phyloP scores from a whole-genome alignment of 495 filamentous ascomycete genomes.

The Talaromyces borbonicus region DNA sequence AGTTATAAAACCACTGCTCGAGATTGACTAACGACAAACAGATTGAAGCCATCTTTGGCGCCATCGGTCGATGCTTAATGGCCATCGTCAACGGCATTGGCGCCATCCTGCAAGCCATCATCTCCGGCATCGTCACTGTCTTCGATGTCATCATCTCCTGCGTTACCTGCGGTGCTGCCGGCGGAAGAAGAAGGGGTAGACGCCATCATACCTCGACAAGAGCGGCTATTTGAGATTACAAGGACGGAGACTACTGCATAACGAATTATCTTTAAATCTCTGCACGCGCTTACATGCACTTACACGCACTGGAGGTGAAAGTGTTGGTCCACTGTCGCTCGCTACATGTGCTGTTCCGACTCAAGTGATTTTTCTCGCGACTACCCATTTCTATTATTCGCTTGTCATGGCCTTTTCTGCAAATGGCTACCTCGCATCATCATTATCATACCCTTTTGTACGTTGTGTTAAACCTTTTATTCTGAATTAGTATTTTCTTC shows the following conservation, averaged over 20 bases:
- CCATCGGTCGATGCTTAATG: conserved; percentile 79
- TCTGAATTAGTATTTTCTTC: background rate
- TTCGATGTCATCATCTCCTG: conserved; percentile 79
- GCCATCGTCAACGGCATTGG: conserved; percentile 76
- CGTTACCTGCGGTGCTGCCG: conserved; percentile 66
- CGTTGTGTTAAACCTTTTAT: background rate
- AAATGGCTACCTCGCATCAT: background rate
- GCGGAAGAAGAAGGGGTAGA: conserved; percentile 21
- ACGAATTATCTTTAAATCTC: background rate
- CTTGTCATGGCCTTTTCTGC: too few relatives aligned
- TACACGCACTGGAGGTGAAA: background rate
- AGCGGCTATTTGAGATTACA: background rate
- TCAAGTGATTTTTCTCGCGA: background rate
- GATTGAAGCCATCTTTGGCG: conserved; percentile 69
- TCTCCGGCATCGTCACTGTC: conserved; percentile 69
- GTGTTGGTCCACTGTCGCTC: background rate
- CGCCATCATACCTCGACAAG: background rate
- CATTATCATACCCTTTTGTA: background rate
- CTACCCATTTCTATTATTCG: background rate
- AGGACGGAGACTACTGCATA: background rate
- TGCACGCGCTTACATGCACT: background rate
- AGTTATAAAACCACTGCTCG: background rate
- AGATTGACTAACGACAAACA: conserved; percentile 22
- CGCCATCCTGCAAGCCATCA: conserved; percentile 63
- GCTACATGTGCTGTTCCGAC: background rate